Base-by-base conservation (phyloP, 768 basidiomycete genomes). In the Suillus cothurnatus region DNA sequence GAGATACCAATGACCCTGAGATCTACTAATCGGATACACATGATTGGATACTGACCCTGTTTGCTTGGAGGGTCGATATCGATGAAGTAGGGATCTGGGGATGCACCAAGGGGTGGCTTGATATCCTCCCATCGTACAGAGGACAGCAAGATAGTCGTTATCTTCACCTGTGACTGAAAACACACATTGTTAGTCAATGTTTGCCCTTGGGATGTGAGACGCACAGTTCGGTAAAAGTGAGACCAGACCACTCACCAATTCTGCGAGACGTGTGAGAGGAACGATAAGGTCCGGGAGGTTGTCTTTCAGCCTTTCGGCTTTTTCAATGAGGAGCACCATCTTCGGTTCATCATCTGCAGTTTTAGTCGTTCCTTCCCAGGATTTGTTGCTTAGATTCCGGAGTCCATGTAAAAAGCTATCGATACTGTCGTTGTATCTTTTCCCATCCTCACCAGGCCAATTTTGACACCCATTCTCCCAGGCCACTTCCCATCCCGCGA, bases 361-460 rank as follows among this genome's bases (percentile, higher is more conserved):
- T 43, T 73, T 77, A 12, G 64, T 71, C 36, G 68, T 70, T 6
- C 64, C 66, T 14, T 69, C 64, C 12, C 19, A 23, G 15, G 26
- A 19, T 62, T 67, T 57, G 65, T 64, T 78, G 74, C 12, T 82
- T 66, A 61, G 81, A 77, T 45, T 80, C 76, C 61, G 56, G 39
- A 93, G 72, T 0, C 91, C 91, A 66, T 90, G 88, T n/a, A 92
- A 65, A 68, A 93, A 93, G 15, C 81, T 79, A 63, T 92, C 91
- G 28, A 92, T 71, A 64, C 79, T 88, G 39, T 89, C 88, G 70
- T 88, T 91, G 78, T 83, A 90, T 64, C 84, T 71, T 60, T 81
- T 72, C 9, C 73, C 74, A 6, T 77, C 79, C 6, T 77, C 72
- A 9, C 78, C 69, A 11, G 72, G 71, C 90, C 90, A 92, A 63